Evolutionary conservation across 257 asterid species (phyloP).

Genomic region (Primulina huaijiensis): DNA sequence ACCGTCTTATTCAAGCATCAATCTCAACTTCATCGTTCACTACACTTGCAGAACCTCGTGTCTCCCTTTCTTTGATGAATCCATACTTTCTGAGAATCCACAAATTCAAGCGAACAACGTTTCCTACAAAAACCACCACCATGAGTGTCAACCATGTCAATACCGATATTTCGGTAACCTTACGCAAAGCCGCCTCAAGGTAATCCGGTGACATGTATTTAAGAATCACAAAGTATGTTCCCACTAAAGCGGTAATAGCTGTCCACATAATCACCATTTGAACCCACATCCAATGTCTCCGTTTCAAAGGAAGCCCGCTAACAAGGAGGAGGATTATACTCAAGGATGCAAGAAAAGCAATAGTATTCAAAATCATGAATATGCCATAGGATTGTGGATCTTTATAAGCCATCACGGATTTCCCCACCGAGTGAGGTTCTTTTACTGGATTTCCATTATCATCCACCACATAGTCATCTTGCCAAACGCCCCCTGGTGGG

Average conservation of each 20-base stretch:
- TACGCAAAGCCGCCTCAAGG: conserved; percentile 22
- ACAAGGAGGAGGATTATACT: conserved; percentile 33
- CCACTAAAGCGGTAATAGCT: conserved; percentile 23
- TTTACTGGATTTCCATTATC: conserved; percentile 24
- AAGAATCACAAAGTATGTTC: conserved; percentile 36
- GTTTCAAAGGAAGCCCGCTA: conserved; percentile 35
- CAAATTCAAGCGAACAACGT: conserved; percentile 36
- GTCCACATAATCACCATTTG: conserved; percentile 37
- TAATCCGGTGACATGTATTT: conserved; percentile 27
- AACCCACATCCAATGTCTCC: conserved; percentile 32
- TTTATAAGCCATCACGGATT: conserved; percentile 31
- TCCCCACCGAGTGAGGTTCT: conserved; percentile 33
- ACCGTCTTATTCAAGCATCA: background rate
- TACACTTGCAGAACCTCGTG: background rate
- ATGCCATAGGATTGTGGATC: conserved; percentile 20
- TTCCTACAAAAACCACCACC: conserved; percentile 38
- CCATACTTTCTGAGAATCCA: conserved; percentile 44
- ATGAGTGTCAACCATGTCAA: conserved; percentile 40
- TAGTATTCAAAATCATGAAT: conserved; percentile 39
- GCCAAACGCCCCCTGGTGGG: conserved; percentile 40
- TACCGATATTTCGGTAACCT: conserved; percentile 35
- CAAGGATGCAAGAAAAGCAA: conserved; percentile 31
- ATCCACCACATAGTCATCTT: conserved; percentile 29
- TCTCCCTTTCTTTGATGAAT: conserved; percentile 26
- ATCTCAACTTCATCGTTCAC: conserved; percentile 19